Percentiles rank a stretch among this genome's conserved stretches.
phyloP scores from a whole-genome alignment of 2,329 filamentous ascomycete species.

The Verticillium klebahnii region DNA sequence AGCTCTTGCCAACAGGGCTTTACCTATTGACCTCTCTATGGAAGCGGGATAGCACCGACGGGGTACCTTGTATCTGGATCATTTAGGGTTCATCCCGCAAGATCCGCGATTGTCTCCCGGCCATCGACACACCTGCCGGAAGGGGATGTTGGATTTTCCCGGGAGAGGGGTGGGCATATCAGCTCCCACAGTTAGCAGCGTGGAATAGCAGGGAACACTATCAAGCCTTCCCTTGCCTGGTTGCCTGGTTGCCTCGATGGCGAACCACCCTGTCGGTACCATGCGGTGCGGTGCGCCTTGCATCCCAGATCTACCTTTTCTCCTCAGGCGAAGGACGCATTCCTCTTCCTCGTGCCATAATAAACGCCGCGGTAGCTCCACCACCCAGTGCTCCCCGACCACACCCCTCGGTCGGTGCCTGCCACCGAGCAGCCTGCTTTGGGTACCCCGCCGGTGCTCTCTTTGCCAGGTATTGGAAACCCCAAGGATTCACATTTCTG shows the following conservation, averaged over 20 bases:
- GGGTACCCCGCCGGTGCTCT: neutral
- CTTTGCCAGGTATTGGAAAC: neutral
- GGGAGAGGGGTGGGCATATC: neutral
- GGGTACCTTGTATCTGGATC: neutral
- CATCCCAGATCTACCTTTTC: neutral
- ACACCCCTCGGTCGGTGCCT: no score
- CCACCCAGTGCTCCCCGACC: no score
- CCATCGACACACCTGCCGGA: neutral
- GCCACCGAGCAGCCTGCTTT: no score
- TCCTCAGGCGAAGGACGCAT: neutral
- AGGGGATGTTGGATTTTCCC: neutral
- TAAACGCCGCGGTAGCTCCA: no score
- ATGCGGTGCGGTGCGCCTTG: neutral
- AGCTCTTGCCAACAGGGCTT: no score
- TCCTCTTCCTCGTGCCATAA: neutral
- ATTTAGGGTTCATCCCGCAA: neutral
- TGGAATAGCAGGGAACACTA: neutral
- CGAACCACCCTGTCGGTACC: neutral
- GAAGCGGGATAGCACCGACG: neutral
- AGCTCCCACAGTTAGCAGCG: neutral
- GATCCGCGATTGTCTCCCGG: neutral
- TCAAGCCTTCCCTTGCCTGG: neutral
- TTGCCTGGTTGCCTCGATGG: neutral
- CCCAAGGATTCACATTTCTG: no score
- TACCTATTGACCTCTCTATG: neutral